Conservation (phyloP, 2,329 filamentous ascomycete genomes). For the Fusarium phyllophilum region DNA sequence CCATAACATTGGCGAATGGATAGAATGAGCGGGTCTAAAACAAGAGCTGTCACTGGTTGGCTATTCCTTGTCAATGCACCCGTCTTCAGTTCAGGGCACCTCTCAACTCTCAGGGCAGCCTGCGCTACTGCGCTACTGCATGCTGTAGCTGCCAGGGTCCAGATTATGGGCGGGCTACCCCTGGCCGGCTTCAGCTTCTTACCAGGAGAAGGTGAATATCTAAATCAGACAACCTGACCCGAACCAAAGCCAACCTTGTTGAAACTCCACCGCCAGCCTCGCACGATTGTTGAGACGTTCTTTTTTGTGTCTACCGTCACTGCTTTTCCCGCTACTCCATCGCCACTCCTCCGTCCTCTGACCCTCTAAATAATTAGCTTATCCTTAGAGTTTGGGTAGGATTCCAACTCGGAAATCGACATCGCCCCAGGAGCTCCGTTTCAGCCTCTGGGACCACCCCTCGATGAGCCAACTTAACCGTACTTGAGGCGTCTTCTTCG, state of each 20-base stretch:
- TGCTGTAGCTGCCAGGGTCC: conserved; percentile 30
- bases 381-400: conserved; percentile 29
- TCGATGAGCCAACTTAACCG: conserved; percentile 35
- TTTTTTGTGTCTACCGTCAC: conserved; percentile 14
- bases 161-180: conserved; percentile 31
- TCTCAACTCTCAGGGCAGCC: conserved; percentile 26
- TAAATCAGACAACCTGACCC: conserved; percentile 32
- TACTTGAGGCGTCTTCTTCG: conserved; percentile 24
- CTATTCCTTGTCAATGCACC: conserved; percentile 24
- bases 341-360: not conserved
- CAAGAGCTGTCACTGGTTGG: conserved; percentile 15
- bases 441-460: conserved; percentile 38
- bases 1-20: conserved; percentile 14
- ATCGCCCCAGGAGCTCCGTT: conserved; percentile 32
- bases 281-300: conserved; percentile 26
- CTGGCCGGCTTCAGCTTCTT: conserved; percentile 38
- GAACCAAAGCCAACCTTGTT: conserved; percentile 6
- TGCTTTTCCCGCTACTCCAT: conserved; percentile 8
- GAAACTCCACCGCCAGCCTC: conserved; percentile 40
- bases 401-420: conserved; percentile 33
- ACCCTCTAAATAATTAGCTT: conserved; percentile 20
- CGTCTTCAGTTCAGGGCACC: conserved; percentile 30
- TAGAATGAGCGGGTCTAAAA: conserved; percentile 30
- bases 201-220: conserved; percentile 19
- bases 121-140: conserved; percentile 15